Evolutionary conservation across 495 filamentous ascomycete species (phyloP).

Genomic region (Trichoderma virens): DNA sequence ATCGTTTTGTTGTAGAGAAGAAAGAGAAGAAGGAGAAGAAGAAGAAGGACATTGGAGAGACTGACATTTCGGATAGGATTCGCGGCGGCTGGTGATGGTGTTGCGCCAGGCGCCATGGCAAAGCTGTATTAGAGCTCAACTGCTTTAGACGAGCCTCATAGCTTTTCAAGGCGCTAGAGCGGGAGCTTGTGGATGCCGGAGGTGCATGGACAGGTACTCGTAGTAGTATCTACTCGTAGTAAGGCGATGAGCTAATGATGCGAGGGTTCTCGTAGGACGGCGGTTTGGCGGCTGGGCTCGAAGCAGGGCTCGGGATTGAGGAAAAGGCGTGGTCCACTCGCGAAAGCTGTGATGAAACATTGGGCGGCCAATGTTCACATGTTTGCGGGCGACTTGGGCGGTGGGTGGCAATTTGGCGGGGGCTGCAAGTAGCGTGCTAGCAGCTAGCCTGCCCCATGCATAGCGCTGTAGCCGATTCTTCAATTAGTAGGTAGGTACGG

Average conservation of each 20-base stretch:
- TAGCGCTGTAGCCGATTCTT: too few relatives aligned
- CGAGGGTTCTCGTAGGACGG: neutral
- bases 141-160: neutral
- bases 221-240: too few relatives aligned
- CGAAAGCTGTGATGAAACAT: neutral
- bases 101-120: neutral
- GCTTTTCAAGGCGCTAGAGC: neutral
- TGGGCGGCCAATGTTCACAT: neutral
- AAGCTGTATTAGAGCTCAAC: neutral
- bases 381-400: neutral
- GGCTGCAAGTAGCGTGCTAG: neutral
- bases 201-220: neutral
- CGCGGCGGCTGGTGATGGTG: neutral
- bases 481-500: too few relatives aligned
- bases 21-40: neutral
- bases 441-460: too few relatives aligned
- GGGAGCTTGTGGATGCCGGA: slow-evolving; percentile 1
- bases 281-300: neutral
- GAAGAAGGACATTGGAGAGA: neutral
- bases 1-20: neutral
- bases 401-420: neutral
- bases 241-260: neutral
- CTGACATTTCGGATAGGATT: neutral
- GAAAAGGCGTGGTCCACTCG: neutral
- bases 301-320: neutral